Percentiles rank a stretch among this genome's conserved stretches.
phyloP scores from a whole-genome alignment of 257 asterid genomes.

The Petunia secreta region DNA sequence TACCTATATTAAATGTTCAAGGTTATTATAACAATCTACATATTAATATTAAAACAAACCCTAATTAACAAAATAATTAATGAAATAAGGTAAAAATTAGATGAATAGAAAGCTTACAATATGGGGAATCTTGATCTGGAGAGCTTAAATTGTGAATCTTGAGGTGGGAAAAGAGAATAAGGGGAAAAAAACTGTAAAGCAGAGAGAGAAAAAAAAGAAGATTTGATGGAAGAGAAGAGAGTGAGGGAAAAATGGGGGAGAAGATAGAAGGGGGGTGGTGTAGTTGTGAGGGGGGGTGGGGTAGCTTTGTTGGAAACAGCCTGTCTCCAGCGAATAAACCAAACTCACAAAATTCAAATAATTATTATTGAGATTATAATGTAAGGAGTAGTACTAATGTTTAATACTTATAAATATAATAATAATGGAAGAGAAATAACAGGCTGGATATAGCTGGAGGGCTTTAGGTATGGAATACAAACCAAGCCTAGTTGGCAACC shows the following conservation, averaged over 20 bases:
- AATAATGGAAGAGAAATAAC: slow-evolving; percentile 25
- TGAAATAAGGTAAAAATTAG: slow-evolving; percentile 20
- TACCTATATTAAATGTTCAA: slow-evolving; percentile 18
- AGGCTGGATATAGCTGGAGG: slow-evolving; percentile 59
- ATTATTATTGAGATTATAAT: slow-evolving; percentile 18
- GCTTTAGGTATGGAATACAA: slow-evolving; percentile 29
- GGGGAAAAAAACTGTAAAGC: slow-evolving; percentile 38
- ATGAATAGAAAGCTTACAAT: slow-evolving; percentile 47
- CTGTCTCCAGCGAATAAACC: slow-evolving; percentile 85
- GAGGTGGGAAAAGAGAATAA: slow-evolving; percentile 27
- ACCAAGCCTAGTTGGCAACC: slow-evolving; percentile 41
- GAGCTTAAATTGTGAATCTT: slow-evolving; percentile 27
- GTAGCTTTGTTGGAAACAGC: slow-evolving; percentile 81
- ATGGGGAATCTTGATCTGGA: slow-evolving; percentile 49
- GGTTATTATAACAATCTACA: slow-evolving; percentile 14
- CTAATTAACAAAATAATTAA: not conserved
- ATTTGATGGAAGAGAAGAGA: slow-evolving; percentile 34
- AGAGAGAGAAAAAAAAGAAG: slow-evolving; percentile 32
- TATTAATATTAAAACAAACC: not conserved
- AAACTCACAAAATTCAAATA: slow-evolving; percentile 29
- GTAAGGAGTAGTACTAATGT: not conserved
- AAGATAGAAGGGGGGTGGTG: slow-evolving; percentile 22
- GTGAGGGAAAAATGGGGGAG: slow-evolving; percentile 35
- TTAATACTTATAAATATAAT: not conserved
- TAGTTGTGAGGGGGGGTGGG: slow-evolving; percentile 34